phyloP scores from a whole-genome alignment of 1,284 basidiomycete species.

The Pterulicium gracile region DNA sequence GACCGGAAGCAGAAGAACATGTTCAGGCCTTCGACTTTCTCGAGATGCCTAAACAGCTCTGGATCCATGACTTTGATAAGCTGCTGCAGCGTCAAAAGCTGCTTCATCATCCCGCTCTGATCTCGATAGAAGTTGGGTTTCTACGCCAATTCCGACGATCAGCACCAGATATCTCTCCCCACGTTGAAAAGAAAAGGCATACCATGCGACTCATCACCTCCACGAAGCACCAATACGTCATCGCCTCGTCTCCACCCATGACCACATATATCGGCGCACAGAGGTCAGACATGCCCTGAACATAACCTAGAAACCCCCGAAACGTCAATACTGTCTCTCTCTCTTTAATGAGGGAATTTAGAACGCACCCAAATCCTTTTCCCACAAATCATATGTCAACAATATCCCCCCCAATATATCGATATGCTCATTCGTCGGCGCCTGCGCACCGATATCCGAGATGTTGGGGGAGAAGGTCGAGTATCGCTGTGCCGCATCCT shows the following conservation, averaged over 20 bases:
- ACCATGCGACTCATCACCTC: constrained; percentile 94
- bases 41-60: constrained; percentile 81
- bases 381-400: constrained; percentile 88
- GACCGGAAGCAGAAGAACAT: constrained; percentile 98
- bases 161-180: constrained; percentile 5
- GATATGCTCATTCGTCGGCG: constrained; percentile 81
- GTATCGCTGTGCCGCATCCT: constrained; percentile 48
- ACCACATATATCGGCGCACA: constrained; percentile 91
- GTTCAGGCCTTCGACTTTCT: constrained; percentile 86
- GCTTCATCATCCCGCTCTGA: constrained; percentile 95
- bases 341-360: no score
- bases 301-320: constrained; percentile 52
- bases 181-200: constrained; percentile 2
- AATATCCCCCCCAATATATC: constrained; percentile 72
- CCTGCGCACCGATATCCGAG: constrained; percentile 69
- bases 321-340: no score
- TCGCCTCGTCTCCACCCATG: constrained; percentile 78
- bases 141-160: constrained; percentile 26
- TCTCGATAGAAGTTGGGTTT: constrained; percentile 93
- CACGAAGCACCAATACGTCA: constrained; percentile 95
- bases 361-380: constrained; percentile 73
- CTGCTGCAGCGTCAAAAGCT: constrained; percentile 83
- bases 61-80: constrained; percentile 92
- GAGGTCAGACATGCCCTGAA: constrained; percentile 97
- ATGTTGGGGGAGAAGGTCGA: constrained; percentile 63